A percentile compares a stretch with the other conserved stretches of the same genome.
Conservation (phyloP, 805 yeast genomes). For the Candida hispaniensis region DNA sequence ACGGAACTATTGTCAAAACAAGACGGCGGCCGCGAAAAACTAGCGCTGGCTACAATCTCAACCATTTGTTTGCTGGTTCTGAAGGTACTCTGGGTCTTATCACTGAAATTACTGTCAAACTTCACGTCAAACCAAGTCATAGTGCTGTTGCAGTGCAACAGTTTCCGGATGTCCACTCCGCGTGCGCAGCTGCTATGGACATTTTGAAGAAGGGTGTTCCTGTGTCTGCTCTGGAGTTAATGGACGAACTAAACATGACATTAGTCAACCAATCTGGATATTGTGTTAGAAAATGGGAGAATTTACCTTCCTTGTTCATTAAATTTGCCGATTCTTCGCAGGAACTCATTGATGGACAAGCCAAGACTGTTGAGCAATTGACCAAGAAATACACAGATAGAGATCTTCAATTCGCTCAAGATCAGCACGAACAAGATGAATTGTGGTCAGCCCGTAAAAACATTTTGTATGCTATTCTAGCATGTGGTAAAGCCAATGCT, state of each 20-base stretch:
- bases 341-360: constrained; percentile 34
- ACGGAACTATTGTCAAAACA: constrained; percentile 68
- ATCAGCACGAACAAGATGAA: constrained; percentile 50
- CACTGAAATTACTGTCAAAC: constrained; percentile 63
- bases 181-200: constrained; percentile 57
- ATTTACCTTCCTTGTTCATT: constrained; percentile 50
- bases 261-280: constrained; percentile 50
- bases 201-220: constrained; percentile 52
- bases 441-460: constrained; percentile 72
- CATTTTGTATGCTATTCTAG: constrained; percentile 53
- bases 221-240: constrained; percentile 63
- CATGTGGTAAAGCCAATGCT: constrained; percentile 49
- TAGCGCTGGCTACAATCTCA: constrained; percentile 70
- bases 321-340: constrained; percentile 47
- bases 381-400: constrained; percentile 45
- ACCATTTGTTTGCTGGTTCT: constrained; percentile 62
- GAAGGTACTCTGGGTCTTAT: constrained; percentile 75
- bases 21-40: constrained; percentile 65
- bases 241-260: constrained; percentile 63
- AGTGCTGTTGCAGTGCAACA: constrained; percentile 62
- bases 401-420: constrained; percentile 51
- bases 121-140: constrained; percentile 51
- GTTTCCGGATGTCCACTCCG: constrained; percentile 57
- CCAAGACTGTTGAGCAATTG: constrained; percentile 39
- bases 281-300: constrained; percentile 43